Evolutionary conservation across 345 rosid genomes (phyloP).

Genomic region (Brassica cretica): DNA sequence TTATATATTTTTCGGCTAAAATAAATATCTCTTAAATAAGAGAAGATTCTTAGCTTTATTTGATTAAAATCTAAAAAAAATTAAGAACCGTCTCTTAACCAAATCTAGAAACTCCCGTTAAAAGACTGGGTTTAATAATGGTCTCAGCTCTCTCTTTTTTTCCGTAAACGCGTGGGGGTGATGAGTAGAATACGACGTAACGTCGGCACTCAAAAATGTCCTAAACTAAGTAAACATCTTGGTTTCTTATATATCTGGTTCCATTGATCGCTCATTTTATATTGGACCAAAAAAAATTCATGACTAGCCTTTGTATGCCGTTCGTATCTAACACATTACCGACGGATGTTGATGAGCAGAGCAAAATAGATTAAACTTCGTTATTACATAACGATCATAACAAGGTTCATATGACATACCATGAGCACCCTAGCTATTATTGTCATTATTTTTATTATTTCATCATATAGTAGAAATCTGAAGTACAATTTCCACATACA

Average conservation of each 20-base stretch:
- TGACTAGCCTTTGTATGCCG: neutral
- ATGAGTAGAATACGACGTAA: neutral
- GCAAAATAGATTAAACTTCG: neutral
- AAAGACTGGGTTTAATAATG: no score
- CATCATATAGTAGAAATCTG: neutral
- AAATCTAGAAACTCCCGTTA: no score
- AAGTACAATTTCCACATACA: neutral
- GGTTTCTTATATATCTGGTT: neutral
- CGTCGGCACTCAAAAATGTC: neutral
- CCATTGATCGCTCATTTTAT: neutral
- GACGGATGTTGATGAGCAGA: neutral
- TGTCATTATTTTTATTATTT: neutral
- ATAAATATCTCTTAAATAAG: no score
- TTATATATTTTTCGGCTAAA: no score
- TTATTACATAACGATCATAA: neutral
- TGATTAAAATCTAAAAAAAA: no score
- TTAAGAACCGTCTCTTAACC: no score
- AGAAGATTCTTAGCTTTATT: no score
- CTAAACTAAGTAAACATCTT: neutral
- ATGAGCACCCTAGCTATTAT: slow-evolving; percentile 3
- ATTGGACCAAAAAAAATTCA: neutral
- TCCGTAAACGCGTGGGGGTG: neutral
- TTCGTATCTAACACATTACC: neutral
- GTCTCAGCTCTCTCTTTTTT: neutral
- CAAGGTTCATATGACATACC: slow-evolving; percentile 12